Conservation (phyloP, 164 flowering plant species). For the Sedum album region DNA sequence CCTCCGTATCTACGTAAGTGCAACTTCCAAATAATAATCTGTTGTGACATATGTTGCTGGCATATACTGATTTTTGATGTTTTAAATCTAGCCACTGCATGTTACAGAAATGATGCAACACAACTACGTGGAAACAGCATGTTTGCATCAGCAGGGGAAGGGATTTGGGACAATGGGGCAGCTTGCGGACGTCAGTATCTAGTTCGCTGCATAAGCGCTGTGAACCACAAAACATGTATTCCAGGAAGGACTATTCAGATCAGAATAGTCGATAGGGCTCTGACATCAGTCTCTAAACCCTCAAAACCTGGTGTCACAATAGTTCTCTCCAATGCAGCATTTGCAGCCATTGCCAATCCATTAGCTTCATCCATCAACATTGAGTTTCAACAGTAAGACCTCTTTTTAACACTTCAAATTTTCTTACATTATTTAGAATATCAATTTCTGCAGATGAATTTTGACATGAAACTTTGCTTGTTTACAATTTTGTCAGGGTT, state of each 20-base stretch:
- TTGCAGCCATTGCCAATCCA: slow-evolving; percentile 16
- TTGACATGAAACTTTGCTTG: too few relatives aligned
- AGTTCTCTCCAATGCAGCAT: slow-evolving; percentile 35
- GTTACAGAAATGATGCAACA: slow-evolving; percentile 24
- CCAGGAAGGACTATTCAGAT: slow-evolving; percentile 24
- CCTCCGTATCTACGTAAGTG: slow-evolving; percentile 42
- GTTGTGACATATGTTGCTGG: neutral
- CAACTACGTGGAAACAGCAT: slow-evolving; percentile 29
- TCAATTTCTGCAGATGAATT: neutral
- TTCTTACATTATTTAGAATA: neutral
- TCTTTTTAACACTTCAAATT: neutral
- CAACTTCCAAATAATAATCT: neutral
- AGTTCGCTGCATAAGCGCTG: slow-evolving; percentile 36
- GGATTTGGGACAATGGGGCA: slow-evolving; percentile 54
- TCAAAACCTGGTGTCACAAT: slow-evolving; percentile 18
- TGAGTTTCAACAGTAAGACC: slow-evolving; percentile 28
- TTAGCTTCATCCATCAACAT: slow-evolving; percentile 17
- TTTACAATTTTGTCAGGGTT: neutral
- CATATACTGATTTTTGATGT: neutral
- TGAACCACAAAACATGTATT: slow-evolving; percentile 16
- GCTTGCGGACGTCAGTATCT: slow-evolving; percentile 38
- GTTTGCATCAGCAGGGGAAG: slow-evolving; percentile 45
- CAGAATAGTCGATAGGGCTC: slow-evolving; percentile 31
- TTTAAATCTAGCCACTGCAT: slow-evolving; percentile 30
- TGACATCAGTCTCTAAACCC: slow-evolving; percentile 22